These are phyloP conservation scores for Gyromitra esculenta DNA, from an alignment of 2,329 filamentous ascomycete species.

Conservation along the genomic window DNA sequence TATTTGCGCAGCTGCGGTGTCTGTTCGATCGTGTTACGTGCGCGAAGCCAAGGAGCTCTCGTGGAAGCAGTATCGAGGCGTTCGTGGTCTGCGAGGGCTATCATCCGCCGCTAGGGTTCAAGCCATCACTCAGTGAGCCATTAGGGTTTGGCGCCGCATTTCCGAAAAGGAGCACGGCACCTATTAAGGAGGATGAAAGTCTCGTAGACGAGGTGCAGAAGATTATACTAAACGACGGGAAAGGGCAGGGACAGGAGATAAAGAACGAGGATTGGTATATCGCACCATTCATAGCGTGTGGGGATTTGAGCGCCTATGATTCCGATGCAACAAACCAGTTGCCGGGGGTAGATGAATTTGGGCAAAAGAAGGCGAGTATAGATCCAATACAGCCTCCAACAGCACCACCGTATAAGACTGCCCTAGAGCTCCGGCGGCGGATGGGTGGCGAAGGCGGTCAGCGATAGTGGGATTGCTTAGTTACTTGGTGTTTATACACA, in stretches of 20 bases:
- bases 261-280: conserved; percentile 76
- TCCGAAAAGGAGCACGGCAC: conserved; percentile 62
- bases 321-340: conserved; percentile 93
- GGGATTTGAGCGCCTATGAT: conserved; percentile 92
- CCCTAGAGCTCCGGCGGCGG: conserved; percentile 77
- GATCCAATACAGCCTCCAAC: conserved; percentile 96
- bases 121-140: conserved; percentile 77
- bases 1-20: conserved; percentile 91
- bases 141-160: conserved; percentile 72
- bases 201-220: conserved; percentile 57
- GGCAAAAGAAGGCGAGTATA: conserved; percentile 69
- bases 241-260: conserved; percentile 58
- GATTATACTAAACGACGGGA: conserved; percentile 59
- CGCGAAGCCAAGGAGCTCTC: conserved; percentile 90
- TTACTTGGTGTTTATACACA: conserved; percentile 5
- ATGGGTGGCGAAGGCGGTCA: conserved; percentile 51
- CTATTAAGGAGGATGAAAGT: conserved; percentile 61
- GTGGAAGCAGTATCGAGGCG: conserved; percentile 95
- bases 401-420: conserved; percentile 91
- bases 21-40: conserved; percentile 89
- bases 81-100: conserved; percentile 97
- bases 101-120: conserved; percentile 78
- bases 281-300: conserved; percentile 95
- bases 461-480: conserved; percentile 6
- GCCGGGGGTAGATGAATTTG: conserved; percentile 74